Base-by-base conservation (phyloP, 192 early-diverging fungal species). In the Entrophospora sp. region DNA sequence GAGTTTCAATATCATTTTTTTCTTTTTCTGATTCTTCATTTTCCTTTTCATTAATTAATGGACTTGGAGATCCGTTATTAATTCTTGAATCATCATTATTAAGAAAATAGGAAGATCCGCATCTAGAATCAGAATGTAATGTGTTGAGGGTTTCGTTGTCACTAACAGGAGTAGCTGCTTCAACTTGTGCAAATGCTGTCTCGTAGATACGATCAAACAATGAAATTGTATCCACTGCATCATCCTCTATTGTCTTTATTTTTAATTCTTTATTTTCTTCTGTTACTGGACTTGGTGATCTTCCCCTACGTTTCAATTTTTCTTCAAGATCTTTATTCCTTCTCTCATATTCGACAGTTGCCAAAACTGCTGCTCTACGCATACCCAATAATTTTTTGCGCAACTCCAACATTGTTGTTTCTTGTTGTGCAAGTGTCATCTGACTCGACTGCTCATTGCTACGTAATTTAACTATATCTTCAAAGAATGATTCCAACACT, bases 311-410 rank as follows among this genome's bases (percentile, higher is more conserved):
- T 4, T 63, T 68, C 2, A 77, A 46, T 60, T 71, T 52, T 37
- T 71, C 64, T 59, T 78, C 77, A 27, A 72, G 59, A 20, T 66
- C 68, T 66, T 73, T 71, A 36, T 71, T 77, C 31, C 70, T 70
- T 45, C 70, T 79, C 61, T 79, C 79, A 44, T 81, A 79, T 37
- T 69, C 69, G 7, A 72, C 35, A 1, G 81, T 77, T 2, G 76
- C 73, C 31, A 73, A 70, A 7, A 83, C 79, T n/a, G 83, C 83
- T 1, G 81, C 83, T 55, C 75, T 71, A 16, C 79, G 77, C 84
- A 85, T 85, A 14, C 77, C 73, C 53, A 81, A 76, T 37, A 85
- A 67, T 12, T 77, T 81, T 16, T 77, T 71, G 43, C 81, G 74
- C 32, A 85, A 69, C 36, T 84, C 78, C 31, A 69, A 66, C 2